Evolutionary conservation across 192 early-diverging fungal species (phyloP).

Genomic region (Umbelopsis ramanniana): DNA sequence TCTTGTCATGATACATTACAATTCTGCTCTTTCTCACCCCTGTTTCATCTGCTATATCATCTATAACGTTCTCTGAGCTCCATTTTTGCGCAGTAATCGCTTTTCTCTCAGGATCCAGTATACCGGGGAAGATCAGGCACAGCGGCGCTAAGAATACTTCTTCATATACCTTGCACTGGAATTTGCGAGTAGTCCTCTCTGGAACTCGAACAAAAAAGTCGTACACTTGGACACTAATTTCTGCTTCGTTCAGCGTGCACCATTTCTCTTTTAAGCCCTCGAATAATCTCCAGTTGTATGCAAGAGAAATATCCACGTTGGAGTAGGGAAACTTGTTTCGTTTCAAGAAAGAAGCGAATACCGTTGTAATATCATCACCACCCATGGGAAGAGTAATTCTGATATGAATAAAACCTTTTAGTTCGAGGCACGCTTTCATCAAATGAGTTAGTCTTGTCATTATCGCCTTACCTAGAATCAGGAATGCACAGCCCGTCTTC

Average conservation of each 20-base stretch:
- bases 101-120: constrained; percentile 33
- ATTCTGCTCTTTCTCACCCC: not conserved
- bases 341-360: constrained; percentile 67
- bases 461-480: constrained; percentile 56
- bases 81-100: constrained; percentile 31
- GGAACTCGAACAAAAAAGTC: constrained; percentile 84
- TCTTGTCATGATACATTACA: not conserved
- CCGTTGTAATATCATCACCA: constrained; percentile 87
- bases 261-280: constrained; percentile 84
- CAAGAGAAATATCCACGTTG: constrained; percentile 61
- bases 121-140: constrained; percentile 34
- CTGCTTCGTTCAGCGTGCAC: constrained; percentile 82
- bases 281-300: constrained; percentile 76
- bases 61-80: constrained; percentile 23
- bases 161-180: constrained; percentile 86
- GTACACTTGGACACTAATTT: constrained; percentile 83
- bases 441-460: not conserved
- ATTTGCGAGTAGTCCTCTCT: constrained; percentile 67
- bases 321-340: constrained; percentile 77
- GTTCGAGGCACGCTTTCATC: not conserved
- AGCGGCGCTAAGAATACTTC: constrained; percentile 78
- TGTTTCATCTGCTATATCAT: constrained; percentile 40
- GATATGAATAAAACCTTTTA: not conserved
- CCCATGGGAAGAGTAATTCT: constrained; percentile 58
- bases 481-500: constrained; percentile 82